Conservation (phyloP, 495 filamentous ascomycete genomes). For the Penicillium simplicissimum region DNA sequence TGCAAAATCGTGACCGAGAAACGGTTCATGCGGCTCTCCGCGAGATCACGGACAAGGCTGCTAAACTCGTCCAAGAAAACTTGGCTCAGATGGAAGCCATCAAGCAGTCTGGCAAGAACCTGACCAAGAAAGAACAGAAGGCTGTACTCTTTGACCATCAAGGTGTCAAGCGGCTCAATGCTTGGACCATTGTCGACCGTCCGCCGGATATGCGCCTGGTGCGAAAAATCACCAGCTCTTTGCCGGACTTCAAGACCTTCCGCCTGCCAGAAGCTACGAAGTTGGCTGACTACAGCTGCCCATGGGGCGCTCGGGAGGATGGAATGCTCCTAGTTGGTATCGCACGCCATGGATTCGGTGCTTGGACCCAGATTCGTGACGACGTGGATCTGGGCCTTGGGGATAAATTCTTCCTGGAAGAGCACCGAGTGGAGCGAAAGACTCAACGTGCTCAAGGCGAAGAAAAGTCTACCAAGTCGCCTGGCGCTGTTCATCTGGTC, state of each 20-base stretch:
- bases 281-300: conserved; percentile 77
- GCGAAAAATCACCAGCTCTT: conserved; percentile 63
- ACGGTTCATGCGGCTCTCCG: conserved; percentile 69
- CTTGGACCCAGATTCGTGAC: conserved; percentile 90
- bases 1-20: conserved; percentile 75
- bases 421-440: conserved; percentile 97
- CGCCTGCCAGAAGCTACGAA: conserved; percentile 90
- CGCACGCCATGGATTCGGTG: conserved; percentile 87
- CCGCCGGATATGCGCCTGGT: conserved; percentile 85
- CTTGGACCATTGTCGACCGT: conserved; percentile 87
- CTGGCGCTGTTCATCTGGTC: conserved; percentile 93
- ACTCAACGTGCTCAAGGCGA: conserved; percentile 81
- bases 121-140: conserved; percentile 95
- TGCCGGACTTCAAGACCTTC: conserved; percentile 70
- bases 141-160: conserved; percentile 92
- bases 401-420: conserved; percentile 96
- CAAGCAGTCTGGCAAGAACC: conserved; percentile 68
- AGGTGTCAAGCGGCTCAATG: conserved; percentile 90
- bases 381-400: conserved; percentile 81
- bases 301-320: conserved; percentile 91
- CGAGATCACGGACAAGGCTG: conserved; percentile 72
- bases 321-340: conserved; percentile 97
- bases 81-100: conserved; percentile 56
- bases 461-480: conserved; percentile 77
- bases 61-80: conserved; percentile 69